phyloP scores from a whole-genome alignment of 306 rosid species.

The Ziziphus jujuba region DNA sequence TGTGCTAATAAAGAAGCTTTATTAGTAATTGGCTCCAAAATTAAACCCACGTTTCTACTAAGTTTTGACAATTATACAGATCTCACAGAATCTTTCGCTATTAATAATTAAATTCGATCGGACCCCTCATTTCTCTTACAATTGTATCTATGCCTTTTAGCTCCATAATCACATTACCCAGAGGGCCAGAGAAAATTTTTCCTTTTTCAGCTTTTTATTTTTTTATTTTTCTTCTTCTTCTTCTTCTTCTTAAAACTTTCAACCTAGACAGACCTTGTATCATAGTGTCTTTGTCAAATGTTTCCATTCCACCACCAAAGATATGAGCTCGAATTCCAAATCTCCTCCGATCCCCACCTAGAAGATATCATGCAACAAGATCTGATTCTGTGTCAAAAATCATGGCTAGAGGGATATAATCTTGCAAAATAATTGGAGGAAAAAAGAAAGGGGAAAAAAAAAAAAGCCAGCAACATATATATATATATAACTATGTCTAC shows the following conservation, averaged over 20 bases:
- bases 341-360: conserved; percentile 18
- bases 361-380: conserved; percentile 19
- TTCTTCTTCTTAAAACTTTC: too few species aligned
- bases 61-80: background rate
- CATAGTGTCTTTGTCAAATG: background rate
- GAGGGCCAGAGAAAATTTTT: too few species aligned
- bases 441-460: too few species aligned
- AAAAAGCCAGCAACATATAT: too few species aligned
- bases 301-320: conserved; percentile 7
- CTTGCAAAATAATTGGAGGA: conserved; percentile 1
- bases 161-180: background rate
- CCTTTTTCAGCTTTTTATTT: too few species aligned
- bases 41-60: conserved; percentile 1
- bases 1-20: background rate
- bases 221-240: too few species aligned
- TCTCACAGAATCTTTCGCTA: background rate
- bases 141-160: conserved; percentile 2
- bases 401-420: background rate
- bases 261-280: too few species aligned
- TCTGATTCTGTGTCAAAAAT: conserved; percentile 24
- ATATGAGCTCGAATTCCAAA: conserved; percentile 18
- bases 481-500: background rate
- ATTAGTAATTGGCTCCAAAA: background rate
- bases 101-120: background rate
- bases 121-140: background rate